Evolutionary conservation across 805 yeast species (phyloP), one percentile per base, ranked within the genome.

Genomic region (Starmerella floricola): DNA sequence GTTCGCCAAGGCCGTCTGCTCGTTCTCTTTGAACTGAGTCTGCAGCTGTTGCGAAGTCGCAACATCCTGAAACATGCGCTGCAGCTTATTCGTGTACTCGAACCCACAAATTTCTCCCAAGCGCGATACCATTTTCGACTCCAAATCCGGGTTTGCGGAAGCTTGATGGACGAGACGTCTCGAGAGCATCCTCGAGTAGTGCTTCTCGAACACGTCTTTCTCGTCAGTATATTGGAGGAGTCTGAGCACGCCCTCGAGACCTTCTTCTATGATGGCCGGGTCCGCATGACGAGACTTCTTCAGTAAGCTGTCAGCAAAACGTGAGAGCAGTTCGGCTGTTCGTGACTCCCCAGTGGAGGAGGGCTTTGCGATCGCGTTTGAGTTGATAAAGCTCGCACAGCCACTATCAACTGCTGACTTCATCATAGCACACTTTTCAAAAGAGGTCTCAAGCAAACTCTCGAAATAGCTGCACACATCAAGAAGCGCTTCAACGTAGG

Each of bases 11-110:
- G 54, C 56, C 16, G 59, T 52, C 10, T 53, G 53, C 23, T 57
- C 59, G 42, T 64, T 62, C 33, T 67, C 63, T 26, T 65, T 64
- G 56, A 79, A 78, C 38, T 65, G 61, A n/a, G 57, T 49, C 53
- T 77, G 81, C 57, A 91, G 68, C 42, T 84, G 88, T 47, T 74
- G 75, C 0, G 95, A 83, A 3, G 88, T 73, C 53, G 80, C 74
- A 68, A 91, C 84, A 63, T 91, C 98, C 59, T 80, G 82, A 61
- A 91, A 87, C 99, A 91, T 91, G 54, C 86, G 83, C 18, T 94
- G 82, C 61, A 91, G 82, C 61, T 87, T 88, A 41, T 84, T 79
- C 1, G 97, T 87, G 61, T 88, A 91, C 57, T 91, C 97, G 58
- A 79, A 69, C 16, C 94, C 85, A 62, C 91, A 88, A 46, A 81